Conservation (phyloP, 495 filamentous ascomycete species). For the Hypoxylon rickii region DNA sequence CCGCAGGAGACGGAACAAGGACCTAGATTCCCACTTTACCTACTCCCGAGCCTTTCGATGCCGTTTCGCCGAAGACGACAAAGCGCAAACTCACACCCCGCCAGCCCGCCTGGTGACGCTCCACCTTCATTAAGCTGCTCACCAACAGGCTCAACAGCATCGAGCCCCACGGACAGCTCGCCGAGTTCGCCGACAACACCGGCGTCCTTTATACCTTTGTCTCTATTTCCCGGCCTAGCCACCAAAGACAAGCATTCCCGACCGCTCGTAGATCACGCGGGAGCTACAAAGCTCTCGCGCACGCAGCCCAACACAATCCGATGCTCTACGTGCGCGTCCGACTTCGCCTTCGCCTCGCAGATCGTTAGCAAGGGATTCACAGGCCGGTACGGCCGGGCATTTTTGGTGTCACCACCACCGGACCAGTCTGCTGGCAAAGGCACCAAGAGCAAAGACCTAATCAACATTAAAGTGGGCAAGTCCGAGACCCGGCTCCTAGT, state of each 20-base stretch:
- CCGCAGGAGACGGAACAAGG: constrained; percentile 17
- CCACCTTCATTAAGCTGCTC: constrained; percentile 41
- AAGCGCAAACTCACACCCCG: constrained; percentile 7
- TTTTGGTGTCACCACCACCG: constrained; percentile 69
- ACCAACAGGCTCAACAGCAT: constrained; percentile 35
- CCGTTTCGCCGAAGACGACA: constrained; percentile 48
- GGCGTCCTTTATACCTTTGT: constrained; percentile 22
- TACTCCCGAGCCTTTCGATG: constrained; percentile 52
- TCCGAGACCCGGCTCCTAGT: constrained; percentile 73
- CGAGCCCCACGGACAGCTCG: constrained; percentile 18
- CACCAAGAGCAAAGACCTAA: constrained; percentile 34
- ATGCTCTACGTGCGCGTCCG: constrained; percentile 72
- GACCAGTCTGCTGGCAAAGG: constrained; percentile 32
- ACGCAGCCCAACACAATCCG: constrained; percentile 59
- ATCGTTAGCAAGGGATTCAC: constrained; percentile 93
- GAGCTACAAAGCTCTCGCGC: constrained; percentile 34
- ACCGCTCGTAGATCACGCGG: constrained; percentile 8
- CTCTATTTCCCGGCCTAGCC: constrained; percentile 15
- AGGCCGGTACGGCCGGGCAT: constrained; percentile 90
- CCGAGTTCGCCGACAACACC: constrained; percentile 9
- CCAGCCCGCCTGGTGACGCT: constrained; percentile 10
- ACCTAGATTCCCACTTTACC: constrained; percentile 48
- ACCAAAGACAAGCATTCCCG: constrained; percentile 12
- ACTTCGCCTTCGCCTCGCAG: constrained; percentile 75
- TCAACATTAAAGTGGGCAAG: constrained; percentile 53